Evolutionary conservation across 2,329 filamentous ascomycete genomes (phyloP), one percentile per base, ranked within the genome.

Genomic region (Ceratocystis variospora): DNA sequence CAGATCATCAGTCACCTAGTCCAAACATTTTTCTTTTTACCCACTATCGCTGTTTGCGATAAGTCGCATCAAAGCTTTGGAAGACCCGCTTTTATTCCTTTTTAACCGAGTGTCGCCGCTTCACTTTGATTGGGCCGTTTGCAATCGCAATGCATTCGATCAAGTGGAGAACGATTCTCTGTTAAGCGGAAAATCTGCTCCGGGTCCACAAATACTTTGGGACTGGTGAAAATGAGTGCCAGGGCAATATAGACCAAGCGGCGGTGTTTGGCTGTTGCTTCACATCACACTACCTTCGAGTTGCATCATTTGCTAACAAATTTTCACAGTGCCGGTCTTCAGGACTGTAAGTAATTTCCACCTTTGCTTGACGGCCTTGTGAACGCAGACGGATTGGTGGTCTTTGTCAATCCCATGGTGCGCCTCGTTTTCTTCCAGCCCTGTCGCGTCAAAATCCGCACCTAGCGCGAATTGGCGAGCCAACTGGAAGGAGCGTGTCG

Each of bases 261-360:
- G 53, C 31, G 62, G 22, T 15, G 22, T 15, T 45, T 61, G 46
- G 41, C 31, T 48, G 46, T 46, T 15, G 19, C 7, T 10, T 15
- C 3, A n/a, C 1, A 2, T 22, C 8, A 7, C 1, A 2, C 10
- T 7, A 3, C n/a, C 5, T 4, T 28, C 19, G 22, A 46, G 7
- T 45, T 10, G 55, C n/a, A 6, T 6, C 15, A 48, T 1, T 19
- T 67, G 37, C 66, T 67, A 67, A 67, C 63, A 53, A 1, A 62
- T 59, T 55, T 64, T 2, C 25, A 68, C 50, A 68, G 66, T 31
- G 66, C 66, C 33, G 66, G 66, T 68, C 66, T 68, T 66, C 63
- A 68, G 50, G 66, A 68, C 61, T 68, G 66, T 68, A 68, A 65
- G 66, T 66, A 1, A n/a, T n/a, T 41, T 5, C n/a, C n/a, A 33